phyloP scores from a whole-genome alignment of 108 stramenopile species.

The Pseudonitzschia delicatissima region DNA sequence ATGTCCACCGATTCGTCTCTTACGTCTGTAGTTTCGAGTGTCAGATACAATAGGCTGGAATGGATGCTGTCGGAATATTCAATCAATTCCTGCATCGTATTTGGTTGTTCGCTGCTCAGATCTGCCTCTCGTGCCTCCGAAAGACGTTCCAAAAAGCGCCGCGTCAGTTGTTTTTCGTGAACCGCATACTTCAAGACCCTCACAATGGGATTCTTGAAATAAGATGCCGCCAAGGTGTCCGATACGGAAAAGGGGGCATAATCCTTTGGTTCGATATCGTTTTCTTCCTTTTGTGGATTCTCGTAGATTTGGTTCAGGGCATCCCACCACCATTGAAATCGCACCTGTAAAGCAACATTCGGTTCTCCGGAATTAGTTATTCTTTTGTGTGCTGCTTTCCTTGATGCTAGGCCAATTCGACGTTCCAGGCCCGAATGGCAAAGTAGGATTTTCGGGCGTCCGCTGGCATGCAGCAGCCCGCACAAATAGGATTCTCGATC shows the following conservation, averaged over 20 bases:
- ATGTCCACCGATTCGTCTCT: slow-evolving; percentile 66
- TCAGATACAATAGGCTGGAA: slow-evolving; percentile 67
- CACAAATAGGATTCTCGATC: slow-evolving; percentile 79
- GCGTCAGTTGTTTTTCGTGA: slow-evolving; percentile 51
- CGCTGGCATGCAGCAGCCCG: slow-evolving; percentile 73
- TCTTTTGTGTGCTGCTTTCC: slow-evolving; percentile 31
- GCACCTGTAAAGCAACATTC: slow-evolving; percentile 50
- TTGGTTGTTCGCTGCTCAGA: slow-evolving; percentile 56
- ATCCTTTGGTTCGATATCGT: not conserved
- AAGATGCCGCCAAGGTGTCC: slow-evolving; percentile 27
- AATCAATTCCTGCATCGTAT: slow-evolving; percentile 48
- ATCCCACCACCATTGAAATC: slow-evolving; percentile 82
- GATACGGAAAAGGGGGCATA: slow-evolving; percentile 4
- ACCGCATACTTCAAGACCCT: slow-evolving; percentile 52
- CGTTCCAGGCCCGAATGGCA: slow-evolving; percentile 79
- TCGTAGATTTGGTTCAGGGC: slow-evolving; percentile 57
- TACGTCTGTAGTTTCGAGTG: slow-evolving; percentile 49
- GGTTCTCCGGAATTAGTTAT: slow-evolving; percentile 13
- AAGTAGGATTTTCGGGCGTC: slow-evolving; percentile 56
- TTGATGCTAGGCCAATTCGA: slow-evolving; percentile 76
- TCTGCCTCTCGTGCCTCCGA: slow-evolving; percentile 69
- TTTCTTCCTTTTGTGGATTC: not conserved
- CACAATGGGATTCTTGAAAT: slow-evolving; percentile 66
- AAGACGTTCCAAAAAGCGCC: slow-evolving; percentile 66
- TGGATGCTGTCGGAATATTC: slow-evolving; percentile 70